phyloP scores from a whole-genome alignment of 73 alveolate species.

The Tetrahymena thermophila region DNA sequence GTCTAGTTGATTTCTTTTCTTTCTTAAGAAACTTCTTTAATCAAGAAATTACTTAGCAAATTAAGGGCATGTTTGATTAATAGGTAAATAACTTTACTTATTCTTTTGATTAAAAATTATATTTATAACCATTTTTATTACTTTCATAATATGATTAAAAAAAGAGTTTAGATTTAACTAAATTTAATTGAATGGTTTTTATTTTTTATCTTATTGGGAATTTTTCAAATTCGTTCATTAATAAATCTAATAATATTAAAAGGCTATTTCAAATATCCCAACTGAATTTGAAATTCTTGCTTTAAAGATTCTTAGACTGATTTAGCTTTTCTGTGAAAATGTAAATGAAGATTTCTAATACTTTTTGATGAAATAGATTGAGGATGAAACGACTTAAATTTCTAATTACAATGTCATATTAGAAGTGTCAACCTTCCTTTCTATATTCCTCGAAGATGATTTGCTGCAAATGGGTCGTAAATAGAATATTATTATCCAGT shows the following conservation, averaged over 20 bases:
- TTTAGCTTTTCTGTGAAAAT: neutral
- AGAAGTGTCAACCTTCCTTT: neutral
- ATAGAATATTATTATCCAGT: neutral
- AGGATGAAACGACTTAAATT: neutral
- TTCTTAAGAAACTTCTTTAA: neutral
- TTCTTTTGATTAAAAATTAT: neutral
- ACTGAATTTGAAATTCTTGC: neutral
- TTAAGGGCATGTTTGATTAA: neutral
- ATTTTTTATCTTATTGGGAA: too few species aligned
- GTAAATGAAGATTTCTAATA: neutral
- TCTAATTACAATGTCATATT: neutral
- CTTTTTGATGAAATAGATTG: neutral
- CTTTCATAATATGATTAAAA: too few species aligned
- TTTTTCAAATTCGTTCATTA: too few species aligned
- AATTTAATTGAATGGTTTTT: too few species aligned
- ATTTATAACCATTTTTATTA: neutral
- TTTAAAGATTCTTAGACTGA: neutral
- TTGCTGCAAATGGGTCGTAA: neutral
- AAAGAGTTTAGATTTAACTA: too few species aligned
- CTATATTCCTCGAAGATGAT: neutral
- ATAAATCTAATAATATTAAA: too few species aligned
- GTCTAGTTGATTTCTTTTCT: neutral
- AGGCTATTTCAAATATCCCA: neutral
- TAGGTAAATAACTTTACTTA: neutral
- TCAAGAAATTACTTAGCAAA: neutral